phyloP scores from a whole-genome alignment of 257 asterid genomes.

The Jacaranda copaia region DNA sequence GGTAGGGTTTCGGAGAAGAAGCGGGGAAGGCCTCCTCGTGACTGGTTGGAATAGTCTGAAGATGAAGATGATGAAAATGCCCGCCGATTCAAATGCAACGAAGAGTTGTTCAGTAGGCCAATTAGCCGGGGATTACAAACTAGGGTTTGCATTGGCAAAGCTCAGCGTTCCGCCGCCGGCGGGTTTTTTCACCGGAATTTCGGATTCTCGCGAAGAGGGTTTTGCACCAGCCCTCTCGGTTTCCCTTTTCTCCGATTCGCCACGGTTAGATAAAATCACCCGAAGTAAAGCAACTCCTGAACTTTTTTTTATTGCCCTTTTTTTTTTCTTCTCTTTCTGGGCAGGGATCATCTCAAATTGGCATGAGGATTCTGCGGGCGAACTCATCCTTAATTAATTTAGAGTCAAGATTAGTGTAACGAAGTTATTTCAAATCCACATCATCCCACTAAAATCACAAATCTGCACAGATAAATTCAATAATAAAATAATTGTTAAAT shows the following conservation, averaged over 20 bases:
- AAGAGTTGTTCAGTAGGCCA: conserved; percentile 37
- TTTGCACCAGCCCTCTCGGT: not conserved
- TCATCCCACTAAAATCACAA: no score
- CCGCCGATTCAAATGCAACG: conserved; percentile 43
- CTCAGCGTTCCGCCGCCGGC: conserved; percentile 37
- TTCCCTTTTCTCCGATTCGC: conserved; percentile 12
- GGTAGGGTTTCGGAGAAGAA: conserved; percentile 85
- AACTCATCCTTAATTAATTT: no score
- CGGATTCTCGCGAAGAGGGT: conserved; percentile 28
- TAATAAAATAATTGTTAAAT: no score
- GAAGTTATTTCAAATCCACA: no score
- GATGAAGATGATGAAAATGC: conserved; percentile 56
- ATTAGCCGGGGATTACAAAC: conserved; percentile 43
- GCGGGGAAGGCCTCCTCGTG: conserved; percentile 97
- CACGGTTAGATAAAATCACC: not conserved
- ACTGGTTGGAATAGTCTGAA: conserved; percentile 67
- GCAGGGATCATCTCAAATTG: no score
- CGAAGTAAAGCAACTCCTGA: not conserved
- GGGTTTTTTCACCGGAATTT: conserved; percentile 37
- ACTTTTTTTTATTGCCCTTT: not conserved
- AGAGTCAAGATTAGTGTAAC: no score
- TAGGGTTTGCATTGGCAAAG: conserved; percentile 45
- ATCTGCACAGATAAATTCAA: no score
- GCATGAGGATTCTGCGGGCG: no score
- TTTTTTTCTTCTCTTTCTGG: no score